Conservation (phyloP, 139 green algal genomes). For the Haematococcus sp. region DNA sequence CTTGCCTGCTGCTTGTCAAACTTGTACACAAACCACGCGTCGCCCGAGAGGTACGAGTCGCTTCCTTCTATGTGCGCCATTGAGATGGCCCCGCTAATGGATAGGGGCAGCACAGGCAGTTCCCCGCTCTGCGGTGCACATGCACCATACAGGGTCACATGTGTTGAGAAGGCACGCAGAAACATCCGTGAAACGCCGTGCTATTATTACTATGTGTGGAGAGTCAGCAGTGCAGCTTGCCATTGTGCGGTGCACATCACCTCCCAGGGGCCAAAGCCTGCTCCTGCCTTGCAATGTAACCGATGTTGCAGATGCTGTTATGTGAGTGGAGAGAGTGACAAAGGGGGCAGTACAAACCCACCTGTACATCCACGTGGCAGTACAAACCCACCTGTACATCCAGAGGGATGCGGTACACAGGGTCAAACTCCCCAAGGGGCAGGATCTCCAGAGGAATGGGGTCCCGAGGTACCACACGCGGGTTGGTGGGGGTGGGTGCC, state of each 20-base stretch:
- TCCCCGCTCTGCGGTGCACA: conserved; percentile 56
- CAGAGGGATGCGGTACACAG: conserved; percentile 70
- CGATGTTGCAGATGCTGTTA: too few relatives aligned
- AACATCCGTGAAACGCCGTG: too few relatives aligned
- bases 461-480: background rate
- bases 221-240: too few relatives aligned
- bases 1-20: conserved; percentile 58
- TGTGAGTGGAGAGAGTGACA: too few relatives aligned
- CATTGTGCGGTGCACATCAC: too few relatives aligned
- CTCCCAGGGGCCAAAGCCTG: too few relatives aligned
- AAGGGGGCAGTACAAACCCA: too few relatives aligned
- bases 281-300: too few relatives aligned
- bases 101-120: conserved; percentile 79
- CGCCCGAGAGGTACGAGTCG: conserved; percentile 57
- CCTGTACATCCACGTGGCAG: too few relatives aligned
- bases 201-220: too few relatives aligned
- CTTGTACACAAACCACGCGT: conserved; percentile 83
- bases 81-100: conserved; percentile 66
- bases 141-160: too few relatives aligned
- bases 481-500: background rate
- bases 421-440: conserved; percentile 75
- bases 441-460: conserved; percentile 82
- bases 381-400: conserved; percentile 71
- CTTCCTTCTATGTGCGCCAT: conserved; percentile 47
- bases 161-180: too few relatives aligned